Evolutionary conservation across 192 early-diverging fungal genomes (phyloP), one percentile per base, ranked within the genome.

Genomic region (Backusella luteola): DNA sequence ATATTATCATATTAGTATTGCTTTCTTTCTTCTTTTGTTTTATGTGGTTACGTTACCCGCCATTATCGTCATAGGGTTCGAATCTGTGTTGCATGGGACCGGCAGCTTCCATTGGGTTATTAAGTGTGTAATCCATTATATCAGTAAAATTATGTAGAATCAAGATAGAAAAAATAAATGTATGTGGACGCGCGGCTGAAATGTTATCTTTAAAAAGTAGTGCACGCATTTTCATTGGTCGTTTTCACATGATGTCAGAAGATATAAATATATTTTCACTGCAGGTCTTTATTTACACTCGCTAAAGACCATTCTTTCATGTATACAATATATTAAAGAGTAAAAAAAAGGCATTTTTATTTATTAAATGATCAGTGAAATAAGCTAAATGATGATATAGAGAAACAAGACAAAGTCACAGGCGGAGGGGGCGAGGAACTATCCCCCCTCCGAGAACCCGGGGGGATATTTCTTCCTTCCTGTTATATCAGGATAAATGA

Each of bases 11-110:
- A n/a, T 69, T 42, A 59, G 38, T 12, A 69, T 38, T 21, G n/a
- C 5, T 38, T 0, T 42, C 7, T 42, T 1, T 26, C 12, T 38
- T 0, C 12, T 12, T 42, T 12, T 42, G 9, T 23, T 32, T 23
- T 17, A 2, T 3, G 32, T 32, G 32, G 32, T 32, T 32, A 32
- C 32, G 2, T 74, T 83, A 91, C 90, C 90, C 87, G 80, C 89
- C 90, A 84, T 91, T 99, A 85, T 97, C 93, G 12, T 92, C 95
- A 85, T 99, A 98, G 41, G 96, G 96, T 41, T 92, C 90, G 84
- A 96, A 98, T 53, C 87, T 84, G 80, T 91, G 91, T 78, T 93
- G 87, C 38, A 90, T 87, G 9, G 89, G 87, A 7, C 39, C 79
- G 34, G 73, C 67, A n/a, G 68, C 53, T 63, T 63, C 56, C 26